Evolutionary conservation across 2,329 filamentous ascomycete species (phyloP).

Genomic region (Paecilomyces fulvus): DNA sequence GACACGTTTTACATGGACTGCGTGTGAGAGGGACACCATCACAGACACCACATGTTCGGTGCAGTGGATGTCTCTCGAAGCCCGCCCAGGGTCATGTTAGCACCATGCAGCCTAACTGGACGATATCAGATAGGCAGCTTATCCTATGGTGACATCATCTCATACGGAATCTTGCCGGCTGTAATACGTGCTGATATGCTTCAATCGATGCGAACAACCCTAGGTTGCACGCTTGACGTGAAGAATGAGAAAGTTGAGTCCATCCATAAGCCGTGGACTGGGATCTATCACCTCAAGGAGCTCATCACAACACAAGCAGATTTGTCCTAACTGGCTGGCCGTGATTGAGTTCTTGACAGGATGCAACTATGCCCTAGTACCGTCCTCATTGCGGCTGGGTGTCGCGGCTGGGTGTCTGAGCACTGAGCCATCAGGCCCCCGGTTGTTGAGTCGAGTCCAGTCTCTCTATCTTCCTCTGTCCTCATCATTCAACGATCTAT

Average conservation of each 20-base stretch:
- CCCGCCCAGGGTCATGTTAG: not conserved
- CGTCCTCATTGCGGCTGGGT: too few relatives aligned
- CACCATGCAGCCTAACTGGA: not conserved
- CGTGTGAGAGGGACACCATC: not conserved
- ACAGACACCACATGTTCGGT: not conserved
- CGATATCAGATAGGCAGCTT: not conserved
- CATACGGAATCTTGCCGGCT: not conserved
- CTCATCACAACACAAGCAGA: too few relatives aligned
- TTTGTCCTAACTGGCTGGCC: too few relatives aligned
- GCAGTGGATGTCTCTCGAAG: not conserved
- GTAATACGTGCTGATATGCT: too few relatives aligned
- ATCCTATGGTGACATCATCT: not conserved
- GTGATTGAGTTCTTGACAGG: too few relatives aligned
- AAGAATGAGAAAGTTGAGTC: too few relatives aligned
- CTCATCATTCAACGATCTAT: not conserved
- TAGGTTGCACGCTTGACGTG: too few relatives aligned
- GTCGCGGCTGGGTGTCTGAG: too few relatives aligned
- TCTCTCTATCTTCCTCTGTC: not conserved
- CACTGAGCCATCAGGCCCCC: not conserved
- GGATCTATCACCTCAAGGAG: too few relatives aligned
- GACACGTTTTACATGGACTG: not conserved
- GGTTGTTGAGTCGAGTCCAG: not conserved
- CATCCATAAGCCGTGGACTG: too few relatives aligned
- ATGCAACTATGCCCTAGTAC: too few relatives aligned
- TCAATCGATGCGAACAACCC: too few relatives aligned